These are phyloP conservation scores for Naganishia randhawae DNA, from an alignment of 768 basidiomycete species.

Conservation along the genomic window DNA sequence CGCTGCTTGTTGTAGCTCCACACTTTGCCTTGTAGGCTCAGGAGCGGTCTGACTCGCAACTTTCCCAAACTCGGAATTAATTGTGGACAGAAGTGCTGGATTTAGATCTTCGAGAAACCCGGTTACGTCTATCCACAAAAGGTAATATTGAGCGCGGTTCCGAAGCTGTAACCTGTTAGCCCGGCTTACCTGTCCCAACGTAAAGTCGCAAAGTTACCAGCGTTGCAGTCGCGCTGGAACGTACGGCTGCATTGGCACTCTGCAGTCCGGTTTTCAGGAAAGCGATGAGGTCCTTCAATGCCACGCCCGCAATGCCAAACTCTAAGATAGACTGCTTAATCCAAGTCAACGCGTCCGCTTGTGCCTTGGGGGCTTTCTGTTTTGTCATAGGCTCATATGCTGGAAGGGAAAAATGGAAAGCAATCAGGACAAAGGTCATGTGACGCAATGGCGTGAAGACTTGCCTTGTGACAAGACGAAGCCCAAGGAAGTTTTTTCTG, in stretches of 20 bases:
- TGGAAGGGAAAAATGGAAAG: conserved; percentile 46
- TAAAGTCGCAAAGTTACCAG: conserved; percentile 87
- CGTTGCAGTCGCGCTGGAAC: conserved; percentile 87
- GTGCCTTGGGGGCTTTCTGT: conserved; percentile 94
- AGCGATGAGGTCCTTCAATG: conserved; percentile 78
- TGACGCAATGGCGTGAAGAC: conserved; percentile 32
- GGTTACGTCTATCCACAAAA: conserved; percentile 64
- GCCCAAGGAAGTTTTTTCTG: conserved; percentile 88
- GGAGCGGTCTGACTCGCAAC: conserved; percentile 73
- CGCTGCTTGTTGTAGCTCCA: conserved; percentile 57
- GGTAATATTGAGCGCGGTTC: conserved; percentile 30
- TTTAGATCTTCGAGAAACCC: conserved; percentile 91
- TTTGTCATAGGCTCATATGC: conserved; percentile 90
- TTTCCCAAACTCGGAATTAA: conserved; percentile 87
- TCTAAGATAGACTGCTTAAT: conserved; percentile 78
- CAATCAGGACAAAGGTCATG: conserved; percentile 23
- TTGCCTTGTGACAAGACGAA: conserved; percentile 89
- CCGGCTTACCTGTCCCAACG: conserved; percentile 71
- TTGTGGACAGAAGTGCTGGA: conserved; percentile 84
- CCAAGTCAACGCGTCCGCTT: conserved; percentile 86
- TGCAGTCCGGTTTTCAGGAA: conserved; percentile 80
- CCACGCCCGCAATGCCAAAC: conserved; percentile 84
- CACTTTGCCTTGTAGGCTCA: conserved; percentile 70
- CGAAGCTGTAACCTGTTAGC: not conserved
- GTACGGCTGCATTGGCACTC: conserved; percentile 89